Evolutionary conservation across 148 eudicot genomes (phyloP), one percentile per base, ranked within the genome.

Genomic region (Camellia granthamiana): DNA sequence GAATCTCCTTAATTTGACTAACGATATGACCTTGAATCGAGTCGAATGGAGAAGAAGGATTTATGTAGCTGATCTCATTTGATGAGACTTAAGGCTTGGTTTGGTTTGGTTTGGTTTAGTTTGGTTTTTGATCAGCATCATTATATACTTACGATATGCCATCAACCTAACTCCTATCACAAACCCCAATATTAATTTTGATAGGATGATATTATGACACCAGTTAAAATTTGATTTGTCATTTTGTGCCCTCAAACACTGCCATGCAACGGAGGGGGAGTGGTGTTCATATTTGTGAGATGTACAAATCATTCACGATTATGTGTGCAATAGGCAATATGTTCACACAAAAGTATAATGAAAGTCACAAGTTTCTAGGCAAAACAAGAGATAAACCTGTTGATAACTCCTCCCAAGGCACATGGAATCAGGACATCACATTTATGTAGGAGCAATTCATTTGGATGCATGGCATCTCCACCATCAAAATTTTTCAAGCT

Each of bases 391-490:
- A 72, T 10, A 66, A 5, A 84, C 90, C 88, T 89, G 84, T 89
- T 87, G 49, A 89, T 67, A 72, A 89, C 90, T 69, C 92, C 90
- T 41, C 92, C 92, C 58, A 89, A 80, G 58, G 92, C 92, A 75
- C 92, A 85, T 12, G 90, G 90, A 47, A 89, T 79, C 59, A 89
- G 89, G 77, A 89, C 90, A 74, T 89, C 92, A 77, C 92, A 89
- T 41, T 89, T 90, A 67, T 84, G 79, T 51, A 75, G 72, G 7
- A 89, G 90, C 77, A 89, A 70, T 52, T 89, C 86, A 59, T 81
- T 41, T 30, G 87, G 82, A 76, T 86, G 78, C 90, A 87, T 87
- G 16, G 78, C 81, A 72, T 87, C 89, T 69, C 83, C 92, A 77
- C 90, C 92, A 46, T 44, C 44, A 68, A 87, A 89, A 84, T 86